phyloP scores from a whole-genome alignment of 805 yeast genomes.

The Diddensiella caesifluorescens region DNA sequence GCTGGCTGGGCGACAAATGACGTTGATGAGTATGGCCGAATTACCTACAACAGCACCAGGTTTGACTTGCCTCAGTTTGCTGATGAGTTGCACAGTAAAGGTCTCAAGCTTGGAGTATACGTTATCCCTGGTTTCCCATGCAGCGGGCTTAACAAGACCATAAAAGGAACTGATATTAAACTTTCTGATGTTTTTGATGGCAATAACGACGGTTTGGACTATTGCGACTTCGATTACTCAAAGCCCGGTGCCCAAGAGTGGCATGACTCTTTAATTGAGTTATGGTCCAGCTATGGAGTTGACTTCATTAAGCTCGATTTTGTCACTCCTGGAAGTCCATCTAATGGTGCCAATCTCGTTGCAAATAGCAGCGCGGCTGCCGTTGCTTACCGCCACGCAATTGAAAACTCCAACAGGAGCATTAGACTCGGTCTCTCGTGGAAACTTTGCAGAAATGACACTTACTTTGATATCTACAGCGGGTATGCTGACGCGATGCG shows the following conservation, averaged over 20 bases:
- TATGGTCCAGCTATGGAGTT: slow-evolving; percentile 11
- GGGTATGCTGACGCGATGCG: slow-evolving; percentile 9
- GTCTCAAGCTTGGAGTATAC: slow-evolving; percentile 12
- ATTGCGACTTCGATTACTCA: slow-evolving; percentile 12
- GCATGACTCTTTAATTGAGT: slow-evolving; percentile 9
- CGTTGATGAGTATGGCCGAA: slow-evolving; percentile 8
- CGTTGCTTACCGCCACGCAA: slow-evolving; percentile 10
- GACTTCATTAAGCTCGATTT: slow-evolving; percentile 13
- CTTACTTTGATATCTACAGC: slow-evolving; percentile 9
- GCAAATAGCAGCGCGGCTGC: slow-evolving; percentile 9
- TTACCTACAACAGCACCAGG: slow-evolving; percentile 4
- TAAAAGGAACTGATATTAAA: slow-evolving; percentile 9
- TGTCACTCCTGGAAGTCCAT: slow-evolving; percentile 12
- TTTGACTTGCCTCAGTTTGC: slow-evolving; percentile 11
- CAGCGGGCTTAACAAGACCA: slow-evolving; percentile 8
- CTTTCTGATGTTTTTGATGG: slow-evolving; percentile 9
- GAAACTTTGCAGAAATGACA: slow-evolving; percentile 13
- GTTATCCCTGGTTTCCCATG: slow-evolving; percentile 13
- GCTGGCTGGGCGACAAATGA: slow-evolving; percentile 13
- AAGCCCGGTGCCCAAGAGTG: slow-evolving; percentile 11
- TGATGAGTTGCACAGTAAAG: slow-evolving; percentile 5
- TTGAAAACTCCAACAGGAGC: slow-evolving; percentile 8
- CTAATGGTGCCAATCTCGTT: slow-evolving; percentile 11
- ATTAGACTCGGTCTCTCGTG: slow-evolving; percentile 11
- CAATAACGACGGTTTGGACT: slow-evolving; percentile 12